Base-by-base conservation (phyloP, 345 rosid species). In the Salix exigua region DNA sequence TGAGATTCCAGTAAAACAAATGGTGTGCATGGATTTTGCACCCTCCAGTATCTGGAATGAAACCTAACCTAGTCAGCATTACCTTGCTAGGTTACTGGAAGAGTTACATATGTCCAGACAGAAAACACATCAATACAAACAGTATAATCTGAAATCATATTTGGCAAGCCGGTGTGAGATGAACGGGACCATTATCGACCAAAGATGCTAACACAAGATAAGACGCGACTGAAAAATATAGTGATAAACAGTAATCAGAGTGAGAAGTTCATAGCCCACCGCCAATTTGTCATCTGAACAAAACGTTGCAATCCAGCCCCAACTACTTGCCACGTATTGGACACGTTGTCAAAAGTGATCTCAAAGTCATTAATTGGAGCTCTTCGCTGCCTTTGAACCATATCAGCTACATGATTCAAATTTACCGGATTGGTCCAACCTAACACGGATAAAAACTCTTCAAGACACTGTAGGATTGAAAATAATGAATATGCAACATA, bases 201-300 rank as follows among this genome's bases (percentile, higher is more conserved):
- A 60, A 19, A 37, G 26, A 38, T 26, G 18, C 9, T 4, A 62
- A 28, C 46, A 28, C 30, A 71, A 50, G 68, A 40, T 64, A 67
- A 9, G 71, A 40, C 14, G 31, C 26, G 31, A 71, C n/a, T 18
- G n/a, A 38, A 33, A 26, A 31, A n/a, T 37, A 37, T 17, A 66
- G 75, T 70, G 50, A 80, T 16, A 16, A 46, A 44, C 18, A 19
- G 9, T 63, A 28, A 62, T 30, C 25, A 6, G 37, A 55, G 60
- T 5, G n/a, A 18, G 8, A 11, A 50, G 14, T 31, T 28, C 67
- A 13, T 6, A 76, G 71, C 80, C 28, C 82, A 94, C 98, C 89
- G 83, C 97, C 97, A 95, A 86, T 95, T 95, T 72, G 99, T 95
- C 99, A 93, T 93, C 87, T 90, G 98, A 74, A 95, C 93, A 85